Percentiles rank a stretch among this genome's conserved stretches.
These are phyloP conservation scores for Trichoderma semiorbis DNA, from an alignment of 2,329 filamentous ascomycete species.

Conservation along the genomic window DNA sequence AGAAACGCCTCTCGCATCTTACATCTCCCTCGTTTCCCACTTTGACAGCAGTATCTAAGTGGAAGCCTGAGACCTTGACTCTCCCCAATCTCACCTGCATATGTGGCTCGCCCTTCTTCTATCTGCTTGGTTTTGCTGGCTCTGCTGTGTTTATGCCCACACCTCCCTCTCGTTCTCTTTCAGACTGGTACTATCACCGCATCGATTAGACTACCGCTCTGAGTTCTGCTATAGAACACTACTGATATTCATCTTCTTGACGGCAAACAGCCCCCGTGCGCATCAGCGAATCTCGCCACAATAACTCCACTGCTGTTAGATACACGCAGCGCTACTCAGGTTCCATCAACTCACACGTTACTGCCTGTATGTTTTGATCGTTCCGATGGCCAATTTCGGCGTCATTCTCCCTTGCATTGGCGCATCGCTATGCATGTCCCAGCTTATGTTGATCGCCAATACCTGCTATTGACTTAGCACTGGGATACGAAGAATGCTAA, in stretches of 20 bases:
- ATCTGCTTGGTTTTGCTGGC: neutral
- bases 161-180: neutral
- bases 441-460: constrained; percentile 1
- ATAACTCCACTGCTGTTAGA: constrained; percentile 10
- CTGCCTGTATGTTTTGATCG: constrained; percentile 17
- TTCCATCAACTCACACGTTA: neutral
- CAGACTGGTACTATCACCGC: neutral
- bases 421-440: constrained; percentile 13
- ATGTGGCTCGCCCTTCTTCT: constrained; percentile 24
- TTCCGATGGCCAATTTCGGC: constrained; percentile 18
- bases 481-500: constrained; percentile 19
- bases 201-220: neutral
- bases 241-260: constrained; percentile 26
- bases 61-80: constrained; percentile 30
- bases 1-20: constrained; percentile 32
- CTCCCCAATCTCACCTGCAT: constrained; percentile 26
- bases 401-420: constrained; percentile 17
- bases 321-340: neutral
- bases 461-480: neutral
- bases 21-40: constrained; percentile 24
- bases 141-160: neutral
- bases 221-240: neutral
- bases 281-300: constrained; percentile 21
- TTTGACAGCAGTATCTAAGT: constrained; percentile 24
- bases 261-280: constrained; percentile 21